A percentile compares a stretch with the other conserved stretches of the same genome.
phyloP scores from a whole-genome alignment of 2,329 filamentous ascomycete genomes.

The Emmonsia crescens region DNA sequence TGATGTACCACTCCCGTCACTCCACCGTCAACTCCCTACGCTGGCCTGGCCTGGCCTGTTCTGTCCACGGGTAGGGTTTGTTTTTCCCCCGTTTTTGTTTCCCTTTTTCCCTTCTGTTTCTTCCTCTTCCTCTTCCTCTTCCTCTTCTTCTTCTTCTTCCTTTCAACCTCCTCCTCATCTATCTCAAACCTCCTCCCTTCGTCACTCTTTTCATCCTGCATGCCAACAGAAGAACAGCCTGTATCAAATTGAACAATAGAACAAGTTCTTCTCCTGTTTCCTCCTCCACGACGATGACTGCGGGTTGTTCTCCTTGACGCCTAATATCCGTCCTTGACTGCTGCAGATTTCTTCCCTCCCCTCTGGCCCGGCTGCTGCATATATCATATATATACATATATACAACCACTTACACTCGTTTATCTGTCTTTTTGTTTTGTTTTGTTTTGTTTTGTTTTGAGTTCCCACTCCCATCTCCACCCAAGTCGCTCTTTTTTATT shows the following conservation, averaged over 20 bases:
- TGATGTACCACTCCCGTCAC: too few relatives aligned
- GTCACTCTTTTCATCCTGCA: background rate
- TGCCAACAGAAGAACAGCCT: background rate
- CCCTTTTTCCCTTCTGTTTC: background rate
- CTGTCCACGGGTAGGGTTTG: background rate
- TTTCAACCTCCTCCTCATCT: background rate
- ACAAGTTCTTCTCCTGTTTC: too few relatives aligned
- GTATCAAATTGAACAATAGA: too few relatives aligned
- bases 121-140: too few relatives aligned
- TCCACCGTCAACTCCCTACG: too few relatives aligned
- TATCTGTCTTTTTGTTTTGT: background rate
- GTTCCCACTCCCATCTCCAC: background rate
- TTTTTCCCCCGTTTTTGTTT: background rate
- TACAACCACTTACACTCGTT: background rate
- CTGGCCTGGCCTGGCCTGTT: background rate
- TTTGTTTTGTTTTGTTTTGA: background rate
- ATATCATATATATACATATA: background rate
- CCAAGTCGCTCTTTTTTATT: constrained; percentile 3
- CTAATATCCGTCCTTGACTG: background rate
- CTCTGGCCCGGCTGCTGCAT: background rate
- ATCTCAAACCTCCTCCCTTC: background rate
- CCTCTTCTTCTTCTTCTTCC: too few relatives aligned
- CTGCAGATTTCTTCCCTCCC: background rate
- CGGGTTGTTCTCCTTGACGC: background rate
- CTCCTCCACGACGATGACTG: background rate